A percentile compares a stretch with the other conserved stretches of the same genome.
These are phyloP conservation scores for Zea luxurians DNA, from an alignment of 176 grass and related monocot species.

Conservation along the genomic window DNA sequence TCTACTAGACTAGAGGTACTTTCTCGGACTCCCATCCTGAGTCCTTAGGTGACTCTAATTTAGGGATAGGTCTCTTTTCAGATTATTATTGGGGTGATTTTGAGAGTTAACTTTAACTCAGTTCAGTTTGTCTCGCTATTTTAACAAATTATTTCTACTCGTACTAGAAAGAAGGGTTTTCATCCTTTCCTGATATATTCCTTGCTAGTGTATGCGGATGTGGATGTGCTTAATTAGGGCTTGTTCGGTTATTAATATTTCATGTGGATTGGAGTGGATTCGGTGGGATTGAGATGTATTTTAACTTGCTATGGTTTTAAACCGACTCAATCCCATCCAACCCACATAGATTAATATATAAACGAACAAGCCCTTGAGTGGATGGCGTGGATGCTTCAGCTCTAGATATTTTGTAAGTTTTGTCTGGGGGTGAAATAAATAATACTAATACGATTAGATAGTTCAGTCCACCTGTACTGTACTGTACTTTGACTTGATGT, in stretches of 20 bases:
- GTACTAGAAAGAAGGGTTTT: not conserved
- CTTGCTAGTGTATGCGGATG: not conserved
- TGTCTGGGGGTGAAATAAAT: not conserved
- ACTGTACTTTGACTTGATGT: constrained; percentile 12
- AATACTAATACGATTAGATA: not conserved
- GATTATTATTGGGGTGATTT: not conserved
- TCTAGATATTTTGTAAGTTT: constrained; percentile 20
- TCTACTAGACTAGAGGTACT: not conserved
- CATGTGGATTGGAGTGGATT: too few species aligned
- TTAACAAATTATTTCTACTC: not conserved
- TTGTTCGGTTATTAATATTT: too few species aligned
- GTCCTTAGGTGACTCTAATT: not conserved
- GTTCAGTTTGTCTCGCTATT: not conserved
- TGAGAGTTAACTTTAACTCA: not conserved
- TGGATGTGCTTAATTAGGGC: not conserved
- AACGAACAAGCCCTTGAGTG: too few species aligned
- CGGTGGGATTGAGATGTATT: too few species aligned
- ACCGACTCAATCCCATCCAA: too few species aligned
- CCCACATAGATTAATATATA: too few species aligned
- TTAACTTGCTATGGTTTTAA: too few species aligned
- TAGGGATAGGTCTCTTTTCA: not conserved
- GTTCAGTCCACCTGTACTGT: constrained; percentile 1
- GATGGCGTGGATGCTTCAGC: constrained; percentile 9
- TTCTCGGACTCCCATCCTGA: not conserved
- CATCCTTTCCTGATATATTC: not conserved